Evolutionary conservation across 768 basidiomycete genomes (phyloP), one percentile per base, ranked within the genome.

Genomic region (Hirschioporus abietinus): DNA sequence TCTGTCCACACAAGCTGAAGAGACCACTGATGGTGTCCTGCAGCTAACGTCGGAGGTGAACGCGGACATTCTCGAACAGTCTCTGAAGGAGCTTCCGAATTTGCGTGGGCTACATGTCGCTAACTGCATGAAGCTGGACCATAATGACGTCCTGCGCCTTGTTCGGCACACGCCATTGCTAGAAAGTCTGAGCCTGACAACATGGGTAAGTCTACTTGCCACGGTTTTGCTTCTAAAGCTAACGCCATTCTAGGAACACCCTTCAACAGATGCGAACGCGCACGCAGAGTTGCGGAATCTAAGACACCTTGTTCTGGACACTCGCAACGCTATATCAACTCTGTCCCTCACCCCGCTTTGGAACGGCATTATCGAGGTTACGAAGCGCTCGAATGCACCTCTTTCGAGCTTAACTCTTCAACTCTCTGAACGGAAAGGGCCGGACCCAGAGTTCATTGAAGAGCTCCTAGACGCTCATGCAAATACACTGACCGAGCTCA

Each of bases 41-140:
- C 69, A 92, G 91, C 83, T 82, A 78, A 81, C 84, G 2, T 80
- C 77, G 42, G 82, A 87, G 24, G 73, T 89, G 35, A 86, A 88
- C 71, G 80, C 81, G 57, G 70, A 71, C 36, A 77, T 88, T 5
- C 77, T 92, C 58, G 80, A 82, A 58, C 66, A 76, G 34, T 80
- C 80, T 1, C 74, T 91, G 10, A 63, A 71, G 18, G 78, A 84
- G 7, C 78, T 91, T 0, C 85, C 89, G 0, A 75, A 77, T 27
- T 79, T 92, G 10, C 75, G 76, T 9, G 84, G 83, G 6, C 78
- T 92, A 2, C 88, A 91, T 73, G 74, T 92, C 27, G 72, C 90
- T 30, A 80, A 79, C 4, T 92, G 91, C 73, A 74, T 82, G 7
- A 84, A 84, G 66, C 72, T 89, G 35, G 81, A 86, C 59, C 88